Evolutionary conservation across 371 early-diverging fungal species (phyloP).

Genomic region (Saksenaea vasiformis): DNA sequence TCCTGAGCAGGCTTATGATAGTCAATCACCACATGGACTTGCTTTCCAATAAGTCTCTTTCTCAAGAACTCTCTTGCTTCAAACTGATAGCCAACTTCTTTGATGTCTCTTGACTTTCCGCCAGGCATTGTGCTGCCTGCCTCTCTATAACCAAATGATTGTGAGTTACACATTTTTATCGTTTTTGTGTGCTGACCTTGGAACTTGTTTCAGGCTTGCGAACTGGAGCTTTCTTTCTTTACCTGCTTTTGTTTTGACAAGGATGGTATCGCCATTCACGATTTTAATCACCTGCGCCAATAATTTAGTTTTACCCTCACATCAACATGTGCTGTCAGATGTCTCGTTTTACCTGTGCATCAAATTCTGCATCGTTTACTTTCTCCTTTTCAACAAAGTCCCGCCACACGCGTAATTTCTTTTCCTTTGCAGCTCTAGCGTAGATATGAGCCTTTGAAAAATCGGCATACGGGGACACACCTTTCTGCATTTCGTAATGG

Average conservation of each 20-base stretch:
- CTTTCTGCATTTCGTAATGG: slow-evolving; percentile 81
- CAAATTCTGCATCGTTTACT: slow-evolving; percentile 56
- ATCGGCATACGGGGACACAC: slow-evolving; percentile 2
- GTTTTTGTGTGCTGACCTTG: slow-evolving; percentile 37
- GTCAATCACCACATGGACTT: slow-evolving; percentile 81
- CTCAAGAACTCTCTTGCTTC: slow-evolving; percentile 90
- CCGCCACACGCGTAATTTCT: slow-evolving; percentile 85
- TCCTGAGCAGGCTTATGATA: slow-evolving; percentile 89
- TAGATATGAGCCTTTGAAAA: not conserved
- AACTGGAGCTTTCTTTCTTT: slow-evolving; percentile 81
- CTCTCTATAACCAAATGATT: slow-evolving; percentile 16
- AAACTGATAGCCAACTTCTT: slow-evolving; percentile 82
- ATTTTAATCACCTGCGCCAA: slow-evolving; percentile 63
- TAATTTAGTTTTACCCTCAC: not conserved
- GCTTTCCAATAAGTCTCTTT: slow-evolving; percentile 84
- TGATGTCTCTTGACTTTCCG: slow-evolving; percentile 67
- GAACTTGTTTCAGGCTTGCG: slow-evolving; percentile 79
- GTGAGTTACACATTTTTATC: not conserved
- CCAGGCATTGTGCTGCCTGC: slow-evolving; percentile 41
- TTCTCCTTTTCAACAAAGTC: slow-evolving; percentile 46
- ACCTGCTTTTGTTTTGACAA: slow-evolving; percentile 61
- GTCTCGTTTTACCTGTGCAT: slow-evolving; percentile 43
- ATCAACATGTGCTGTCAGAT: not conserved
- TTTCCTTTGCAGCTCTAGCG: slow-evolving; percentile 62
- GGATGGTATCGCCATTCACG: slow-evolving; percentile 80